phyloP scores from a whole-genome alignment of 1,284 basidiomycete species.

The Melampsora medusae region DNA sequence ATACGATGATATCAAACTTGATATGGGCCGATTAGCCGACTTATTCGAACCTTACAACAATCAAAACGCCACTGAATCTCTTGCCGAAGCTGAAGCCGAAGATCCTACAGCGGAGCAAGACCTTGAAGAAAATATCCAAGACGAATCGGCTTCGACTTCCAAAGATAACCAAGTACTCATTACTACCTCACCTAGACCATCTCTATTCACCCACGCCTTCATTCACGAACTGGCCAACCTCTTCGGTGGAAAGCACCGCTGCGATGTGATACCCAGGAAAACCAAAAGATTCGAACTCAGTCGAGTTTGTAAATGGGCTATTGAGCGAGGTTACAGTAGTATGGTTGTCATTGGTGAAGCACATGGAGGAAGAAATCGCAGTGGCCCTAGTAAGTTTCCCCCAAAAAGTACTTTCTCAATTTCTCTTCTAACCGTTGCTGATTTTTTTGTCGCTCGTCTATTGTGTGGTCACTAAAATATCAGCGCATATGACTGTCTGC shows the following conservation, averaged over 20 bases:
- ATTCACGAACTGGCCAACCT: slow-evolving; percentile 73
- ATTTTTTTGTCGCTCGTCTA: background rate
- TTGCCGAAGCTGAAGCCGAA: slow-evolving; percentile 52
- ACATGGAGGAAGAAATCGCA: slow-evolving; percentile 56
- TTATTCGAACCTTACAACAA: slow-evolving; percentile 32
- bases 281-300: slow-evolving; percentile 92
- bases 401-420: no score
- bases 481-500: slow-evolving; percentile 87
- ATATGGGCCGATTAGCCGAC: slow-evolving; percentile 36
- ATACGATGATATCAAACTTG: slow-evolving; percentile 31
- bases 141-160: slow-evolving; percentile 64
- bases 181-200: slow-evolving; percentile 36
- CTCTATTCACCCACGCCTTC: slow-evolving; percentile 34
- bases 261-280: slow-evolving; percentile 83
- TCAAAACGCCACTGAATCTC: slow-evolving; percentile 47
- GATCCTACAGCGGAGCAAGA: slow-evolving; percentile 51
- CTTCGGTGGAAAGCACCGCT: slow-evolving; percentile 70
- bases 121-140: slow-evolving; percentile 49
- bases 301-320: slow-evolving; percentile 88
- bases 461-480: slow-evolving; percentile 1
- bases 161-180: slow-evolving; percentile 47
- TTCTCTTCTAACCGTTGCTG: background rate
- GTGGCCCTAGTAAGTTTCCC: slow-evolving; percentile 33
- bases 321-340: slow-evolving; percentile 79
- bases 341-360: slow-evolving; percentile 93